Evolutionary conservation across 2,329 filamentous ascomycete species (phyloP), one percentile per base, ranked within the genome.

Genomic region (Dactylellina drechsleri): DNA sequence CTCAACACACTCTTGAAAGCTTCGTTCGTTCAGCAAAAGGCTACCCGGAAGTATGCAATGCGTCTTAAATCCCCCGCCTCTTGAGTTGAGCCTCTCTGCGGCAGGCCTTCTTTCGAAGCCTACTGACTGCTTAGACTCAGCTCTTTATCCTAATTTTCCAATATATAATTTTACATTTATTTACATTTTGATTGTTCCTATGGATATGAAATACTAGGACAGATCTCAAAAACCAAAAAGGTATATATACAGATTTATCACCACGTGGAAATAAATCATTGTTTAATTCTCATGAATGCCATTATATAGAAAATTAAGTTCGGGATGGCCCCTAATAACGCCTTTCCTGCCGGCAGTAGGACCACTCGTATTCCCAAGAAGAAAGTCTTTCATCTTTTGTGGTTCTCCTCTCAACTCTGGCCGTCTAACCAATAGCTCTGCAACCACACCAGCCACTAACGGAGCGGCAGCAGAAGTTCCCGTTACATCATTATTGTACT

Each of bases 361-460:
- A 4, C 54, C 54, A 20, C 15, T 45, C 12, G 54, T 58, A 31
- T 26, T 58, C 54, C 54, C 31, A 58, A 58, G 54, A 20, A 58
- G 54, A 36, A 58, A 58, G 36, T 58, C 54, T 26, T 58, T 58
- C 54, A 58, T 58, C 23, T 43, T 58, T 13, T 13, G 13, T 31
- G 54, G 54, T 16, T 58, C 31, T 18, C n/a, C 36, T 43, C 54
- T 41, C 54, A 58, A 58, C 18, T 58, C 54, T 18, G 54, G 36
- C 6, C 54, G 54, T 26, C 54, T 43, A 43, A 58, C 54, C 16
- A 43, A 13, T 23, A 58, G 41, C 16, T 58, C 54, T 18, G 57
- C 57, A 47, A 60, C 41, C 13, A 60, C 57, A n/a, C 57, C 57
- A 49, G 57, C 57, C 18, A 60, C 57, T 47, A 59, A 2, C 56